Conservation (phyloP, 2,329 filamentous ascomycete genomes). For the Didymosphaeria variabile region DNA sequence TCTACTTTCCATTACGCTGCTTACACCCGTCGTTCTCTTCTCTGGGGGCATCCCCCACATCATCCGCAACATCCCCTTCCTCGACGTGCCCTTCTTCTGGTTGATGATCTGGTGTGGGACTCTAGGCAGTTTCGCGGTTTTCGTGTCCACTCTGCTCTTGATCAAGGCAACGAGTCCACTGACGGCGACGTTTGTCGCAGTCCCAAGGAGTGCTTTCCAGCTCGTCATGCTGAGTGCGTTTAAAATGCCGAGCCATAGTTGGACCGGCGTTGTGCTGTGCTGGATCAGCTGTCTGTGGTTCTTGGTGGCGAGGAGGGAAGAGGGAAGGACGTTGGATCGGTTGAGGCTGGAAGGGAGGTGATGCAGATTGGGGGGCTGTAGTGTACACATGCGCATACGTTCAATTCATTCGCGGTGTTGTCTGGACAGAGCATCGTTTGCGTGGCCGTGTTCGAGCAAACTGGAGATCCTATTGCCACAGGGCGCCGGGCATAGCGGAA, state of each 20-base stretch:
- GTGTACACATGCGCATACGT: neutral
- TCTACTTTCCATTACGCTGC: slow-evolving; percentile 58
- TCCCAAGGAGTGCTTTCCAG: slow-evolving; percentile 60
- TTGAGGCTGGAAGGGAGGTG: slow-evolving; percentile 46
- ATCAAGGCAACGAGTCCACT: slow-evolving; percentile 61
- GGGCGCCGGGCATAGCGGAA: no score
- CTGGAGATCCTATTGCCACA: no score
- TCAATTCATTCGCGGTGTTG: neutral
- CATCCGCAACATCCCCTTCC: slow-evolving; percentile 62
- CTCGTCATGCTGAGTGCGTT: slow-evolving; percentile 58
- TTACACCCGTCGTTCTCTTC: slow-evolving; percentile 60
- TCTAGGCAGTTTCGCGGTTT: slow-evolving; percentile 59
- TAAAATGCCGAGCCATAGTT: slow-evolving; percentile 60
- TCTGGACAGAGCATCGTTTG: neutral
- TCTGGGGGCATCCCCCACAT: slow-evolving; percentile 61
- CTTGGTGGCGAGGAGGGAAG: slow-evolving; percentile 52
- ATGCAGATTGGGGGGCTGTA: neutral
- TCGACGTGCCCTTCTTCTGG: slow-evolving; percentile 66
- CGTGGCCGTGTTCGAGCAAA: no score
- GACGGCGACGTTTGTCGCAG: slow-evolving; percentile 59
- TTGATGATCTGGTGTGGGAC: slow-evolving; percentile 61
- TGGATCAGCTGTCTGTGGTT: slow-evolving; percentile 62
- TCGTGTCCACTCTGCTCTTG: slow-evolving; percentile 58
- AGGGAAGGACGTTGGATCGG: slow-evolving; percentile 48
- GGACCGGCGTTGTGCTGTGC: slow-evolving; percentile 62